Evolutionary conservation across 768 basidiomycete genomes (phyloP).

Genomic region (Sporobolomyces roseus): DNA sequence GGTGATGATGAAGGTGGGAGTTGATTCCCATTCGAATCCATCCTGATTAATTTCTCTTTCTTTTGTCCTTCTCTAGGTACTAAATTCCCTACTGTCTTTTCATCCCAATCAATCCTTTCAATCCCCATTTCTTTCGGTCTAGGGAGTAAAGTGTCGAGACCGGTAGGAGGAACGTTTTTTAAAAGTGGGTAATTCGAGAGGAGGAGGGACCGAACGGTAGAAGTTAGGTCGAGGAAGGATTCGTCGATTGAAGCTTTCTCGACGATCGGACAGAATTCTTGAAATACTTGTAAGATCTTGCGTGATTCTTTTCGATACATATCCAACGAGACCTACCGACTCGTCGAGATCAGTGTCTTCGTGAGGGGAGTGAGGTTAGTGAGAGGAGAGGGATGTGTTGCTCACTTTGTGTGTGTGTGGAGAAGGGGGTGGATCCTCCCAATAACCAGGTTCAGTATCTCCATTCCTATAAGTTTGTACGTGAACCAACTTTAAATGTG

Average conservation of each 20-base stretch:
- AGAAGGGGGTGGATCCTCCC: conserved; percentile 68
- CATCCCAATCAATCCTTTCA: conserved; percentile 56
- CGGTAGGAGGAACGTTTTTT: conserved; percentile 56
- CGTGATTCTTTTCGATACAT: conserved; percentile 83
- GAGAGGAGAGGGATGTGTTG: not conserved
- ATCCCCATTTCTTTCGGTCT: conserved; percentile 56
- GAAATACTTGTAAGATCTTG: conserved; percentile 80
- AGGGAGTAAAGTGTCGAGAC: conserved; percentile 69
- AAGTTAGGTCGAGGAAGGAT: conserved; percentile 87
- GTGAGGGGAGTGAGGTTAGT: not conserved
- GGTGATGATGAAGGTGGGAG: conserved; percentile 25
- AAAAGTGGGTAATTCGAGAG: conserved; percentile 74
- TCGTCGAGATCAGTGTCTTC: no score
- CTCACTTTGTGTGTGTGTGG: conserved; percentile 87
- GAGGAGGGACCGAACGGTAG: conserved; percentile 69
- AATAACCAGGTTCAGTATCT: conserved; percentile 79
- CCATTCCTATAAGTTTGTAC: conserved; percentile 91
- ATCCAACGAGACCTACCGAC: conserved; percentile 90
- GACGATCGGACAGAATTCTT: conserved; percentile 58
- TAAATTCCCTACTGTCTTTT: conserved; percentile 58
- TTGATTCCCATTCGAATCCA: conserved; percentile 47
- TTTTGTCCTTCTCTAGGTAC: conserved; percentile 53
- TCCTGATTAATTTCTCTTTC: conserved; percentile 27
- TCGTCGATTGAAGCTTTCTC: conserved; percentile 97
- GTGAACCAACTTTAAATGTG: conserved; percentile 77